Percentiles rank a stretch among this genome's conserved stretches.
Evolutionary conservation across 1,284 basidiomycete genomes (phyloP).

Genomic region (Schizophyllum commune): DNA sequence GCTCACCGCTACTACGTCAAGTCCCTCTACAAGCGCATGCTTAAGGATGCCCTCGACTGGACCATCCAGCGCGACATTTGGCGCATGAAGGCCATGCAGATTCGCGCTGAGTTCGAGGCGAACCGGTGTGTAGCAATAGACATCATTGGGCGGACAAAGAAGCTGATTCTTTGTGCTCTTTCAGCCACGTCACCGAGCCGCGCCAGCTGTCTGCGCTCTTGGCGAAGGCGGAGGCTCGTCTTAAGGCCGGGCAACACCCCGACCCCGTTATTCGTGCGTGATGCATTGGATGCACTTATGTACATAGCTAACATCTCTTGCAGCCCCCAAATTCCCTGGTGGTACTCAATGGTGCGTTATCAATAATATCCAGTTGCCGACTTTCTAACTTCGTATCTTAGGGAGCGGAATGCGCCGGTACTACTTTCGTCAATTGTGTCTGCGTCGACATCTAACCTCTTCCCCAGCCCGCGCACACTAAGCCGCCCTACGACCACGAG

Average conservation of each 20-base stretch:
- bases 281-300: constrained; percentile 7
- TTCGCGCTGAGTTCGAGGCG: constrained; percentile 87
- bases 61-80: constrained; percentile 78
- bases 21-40: constrained; percentile 82
- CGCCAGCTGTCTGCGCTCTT: constrained; percentile 77
- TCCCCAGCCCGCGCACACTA: neutral
- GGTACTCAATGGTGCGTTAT: constrained; percentile 81
- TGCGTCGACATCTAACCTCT: neutral
- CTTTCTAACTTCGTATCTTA: constrained; percentile 19
- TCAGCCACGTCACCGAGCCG: constrained; percentile 84
- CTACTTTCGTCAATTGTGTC: neutral
- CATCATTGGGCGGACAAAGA: constrained; percentile 1
- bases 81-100: constrained; percentile 76
- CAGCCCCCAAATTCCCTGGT: constrained; percentile 72
- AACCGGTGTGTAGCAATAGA: constrained; percentile 54
- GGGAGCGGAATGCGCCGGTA: constrained; percentile 72
- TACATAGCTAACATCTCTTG: constrained; percentile 6
- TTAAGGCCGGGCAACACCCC: constrained; percentile 70
- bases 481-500: neutral
- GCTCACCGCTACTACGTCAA: constrained; percentile 86
- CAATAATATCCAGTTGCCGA: neutral
- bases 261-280: constrained; percentile 84
- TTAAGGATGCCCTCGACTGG: constrained; percentile 88
- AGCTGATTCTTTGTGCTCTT: neutral
- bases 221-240: constrained; percentile 72